Evolutionary conservation across 2,329 filamentous ascomycete species (phyloP).

Genomic region (Epichloe hybrida): DNA sequence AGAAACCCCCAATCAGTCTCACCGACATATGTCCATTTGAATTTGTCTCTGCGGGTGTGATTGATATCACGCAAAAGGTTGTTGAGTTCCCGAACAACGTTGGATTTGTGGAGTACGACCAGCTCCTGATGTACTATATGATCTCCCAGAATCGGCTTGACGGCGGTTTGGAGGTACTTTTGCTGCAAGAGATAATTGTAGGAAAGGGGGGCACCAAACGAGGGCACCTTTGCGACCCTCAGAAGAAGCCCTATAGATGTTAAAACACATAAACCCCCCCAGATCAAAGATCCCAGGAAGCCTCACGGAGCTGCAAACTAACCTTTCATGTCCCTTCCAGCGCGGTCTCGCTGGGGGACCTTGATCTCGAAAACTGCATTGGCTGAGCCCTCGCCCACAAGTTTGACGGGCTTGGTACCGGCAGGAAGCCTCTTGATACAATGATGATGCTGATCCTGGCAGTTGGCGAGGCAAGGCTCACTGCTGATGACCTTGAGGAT

Average conservation of each 20-base stretch:
- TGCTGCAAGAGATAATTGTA: constrained; percentile 26
- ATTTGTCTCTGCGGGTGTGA: constrained; percentile 28
- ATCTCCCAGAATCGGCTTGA: constrained; percentile 21
- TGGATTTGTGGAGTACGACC: constrained; percentile 22
- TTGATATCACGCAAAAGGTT: constrained; percentile 37
- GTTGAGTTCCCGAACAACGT: constrained; percentile 34
- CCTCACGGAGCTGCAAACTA: constrained; percentile 7
- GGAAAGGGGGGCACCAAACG: constrained; percentile 16
- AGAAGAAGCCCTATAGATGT: constrained; percentile 19
- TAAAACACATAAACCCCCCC: not conserved
- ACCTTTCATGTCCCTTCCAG: constrained; percentile 22
- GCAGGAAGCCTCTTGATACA: constrained; percentile 19
- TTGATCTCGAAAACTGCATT: constrained; percentile 60
- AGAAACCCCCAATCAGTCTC: constrained; percentile 52
- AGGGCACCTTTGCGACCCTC: constrained; percentile 25
- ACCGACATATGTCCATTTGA: constrained; percentile 35
- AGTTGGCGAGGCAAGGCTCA: constrained; percentile 4
- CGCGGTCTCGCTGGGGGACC: constrained; percentile 19
- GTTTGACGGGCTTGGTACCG: constrained; percentile 21
- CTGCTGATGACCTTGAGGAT: constrained; percentile 10
- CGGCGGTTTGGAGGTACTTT: constrained; percentile 21
- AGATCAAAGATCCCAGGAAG: not conserved
- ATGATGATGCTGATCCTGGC: constrained; percentile 2
- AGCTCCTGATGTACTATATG: constrained; percentile 24
- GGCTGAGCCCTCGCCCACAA: constrained; percentile 57